Evolutionary conservation across 1,284 basidiomycete species (phyloP).

Genomic region (Trichosporon sp.): DNA sequence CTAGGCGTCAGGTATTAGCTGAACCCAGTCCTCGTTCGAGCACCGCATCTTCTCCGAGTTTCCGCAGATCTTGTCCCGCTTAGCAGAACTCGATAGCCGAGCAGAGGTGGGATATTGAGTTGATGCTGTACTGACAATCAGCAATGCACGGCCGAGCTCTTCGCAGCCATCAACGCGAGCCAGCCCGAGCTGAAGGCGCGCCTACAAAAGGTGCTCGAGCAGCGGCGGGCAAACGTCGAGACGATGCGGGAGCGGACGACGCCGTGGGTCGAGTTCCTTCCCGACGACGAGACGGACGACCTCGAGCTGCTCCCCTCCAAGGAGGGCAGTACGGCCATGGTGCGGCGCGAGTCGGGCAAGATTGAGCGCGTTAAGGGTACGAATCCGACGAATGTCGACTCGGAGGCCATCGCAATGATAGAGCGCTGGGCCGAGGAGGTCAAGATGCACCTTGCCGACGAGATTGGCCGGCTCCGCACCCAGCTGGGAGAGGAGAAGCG

Average conservation of each 20-base stretch:
- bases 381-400: conserved; percentile 18
- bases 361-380: conserved; percentile 29
- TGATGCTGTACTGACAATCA: conserved; percentile 23
- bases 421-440: conserved; percentile 49
- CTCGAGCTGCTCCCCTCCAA: conserved; percentile 1
- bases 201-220: conserved; percentile 34
- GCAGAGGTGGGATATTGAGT: conserved; percentile 41
- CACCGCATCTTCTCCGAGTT: conserved; percentile 48
- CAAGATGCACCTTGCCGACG: conserved; percentile 36
- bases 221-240: conserved; percentile 39
- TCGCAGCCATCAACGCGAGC: conserved; percentile 32
- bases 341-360: conserved; percentile 10
- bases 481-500: conserved; percentile 28
- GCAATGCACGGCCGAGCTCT: conserved; percentile 34
- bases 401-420: conserved; percentile 39
- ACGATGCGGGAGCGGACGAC: conserved; percentile 44
- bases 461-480: conserved; percentile 35
- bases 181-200: conserved; percentile 33
- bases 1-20: background rate
- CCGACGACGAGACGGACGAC: conserved; percentile 22
- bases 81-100: conserved; percentile 42
- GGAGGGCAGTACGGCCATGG: background rate
- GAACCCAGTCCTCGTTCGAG: conserved; percentile 44
- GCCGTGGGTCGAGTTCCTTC: conserved; percentile 43
- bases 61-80: conserved; percentile 34